Conservation (phyloP, 2,329 filamentous ascomycete genomes). For the Ophiocordyceps sinensis region DNA sequence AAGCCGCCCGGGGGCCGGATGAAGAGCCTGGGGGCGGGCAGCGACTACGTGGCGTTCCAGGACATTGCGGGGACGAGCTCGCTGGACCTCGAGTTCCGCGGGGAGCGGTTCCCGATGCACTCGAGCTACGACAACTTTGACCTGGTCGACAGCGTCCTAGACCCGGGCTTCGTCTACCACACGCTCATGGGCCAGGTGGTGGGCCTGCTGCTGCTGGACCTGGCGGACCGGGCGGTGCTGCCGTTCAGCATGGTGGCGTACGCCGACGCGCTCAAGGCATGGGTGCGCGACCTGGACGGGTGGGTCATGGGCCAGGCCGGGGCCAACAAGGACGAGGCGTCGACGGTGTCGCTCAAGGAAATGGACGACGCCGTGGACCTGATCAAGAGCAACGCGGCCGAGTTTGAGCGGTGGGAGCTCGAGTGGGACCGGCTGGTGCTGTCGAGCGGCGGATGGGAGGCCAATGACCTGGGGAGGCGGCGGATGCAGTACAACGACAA, state of each 20-base stretch:
- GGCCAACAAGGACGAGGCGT: constrained; percentile 14
- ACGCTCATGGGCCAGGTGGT: constrained; percentile 64
- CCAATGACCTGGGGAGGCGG: constrained; percentile 47
- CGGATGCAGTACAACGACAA: constrained; percentile 66
- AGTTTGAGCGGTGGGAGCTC: constrained; percentile 64
- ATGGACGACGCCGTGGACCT: constrained; percentile 41
- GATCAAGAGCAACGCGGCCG: constrained; percentile 33
- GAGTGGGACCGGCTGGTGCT: constrained; percentile 63
- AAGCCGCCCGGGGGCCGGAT: constrained; percentile 46
- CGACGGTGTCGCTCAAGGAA: constrained; percentile 15
- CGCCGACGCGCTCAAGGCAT: constrained; percentile 46
- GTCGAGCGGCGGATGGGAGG: constrained; percentile 62
- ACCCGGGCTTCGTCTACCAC: constrained; percentile 76
- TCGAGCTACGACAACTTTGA: constrained; percentile 84
- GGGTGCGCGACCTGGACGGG: constrained; percentile 50
- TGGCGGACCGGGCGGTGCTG: constrained; percentile 66
- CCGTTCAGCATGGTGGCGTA: constrained; percentile 72
- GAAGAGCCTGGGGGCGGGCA: constrained; percentile 55
- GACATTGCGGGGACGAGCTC: constrained; percentile 80
- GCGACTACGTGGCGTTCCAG: constrained; percentile 85
- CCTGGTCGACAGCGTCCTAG: constrained; percentile 67
- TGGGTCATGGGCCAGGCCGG: constrained; percentile 44
- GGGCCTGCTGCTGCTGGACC: constrained; percentile 69
- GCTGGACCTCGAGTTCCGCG: constrained; percentile 68
- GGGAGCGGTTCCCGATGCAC: constrained; percentile 54